Evolutionary conservation across 2,329 filamentous ascomycete genomes (phyloP), one percentile per base, ranked within the genome.

Genomic region (Triangularia verruculosa): DNA sequence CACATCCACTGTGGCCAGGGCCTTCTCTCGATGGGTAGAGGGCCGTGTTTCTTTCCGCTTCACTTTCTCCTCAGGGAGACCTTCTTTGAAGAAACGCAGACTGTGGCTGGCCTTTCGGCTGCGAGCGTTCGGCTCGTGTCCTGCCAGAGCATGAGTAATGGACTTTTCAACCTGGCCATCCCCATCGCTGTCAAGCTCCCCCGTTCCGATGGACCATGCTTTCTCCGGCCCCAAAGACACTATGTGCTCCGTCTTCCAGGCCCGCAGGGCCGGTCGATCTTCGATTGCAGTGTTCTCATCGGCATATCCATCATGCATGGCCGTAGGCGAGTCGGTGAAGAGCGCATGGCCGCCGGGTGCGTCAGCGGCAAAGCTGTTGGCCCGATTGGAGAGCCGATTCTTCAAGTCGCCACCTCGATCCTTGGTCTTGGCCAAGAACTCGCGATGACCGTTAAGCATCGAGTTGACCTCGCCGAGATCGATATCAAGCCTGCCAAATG

Each of bases 21-120:
- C 68, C 0, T 76, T 70, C 20, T 77, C 71, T 66, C 78, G 82
- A 13, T 84, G 81, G 0, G 69, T 65, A 3, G 70, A 65, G 11
- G 70, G 64, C 17, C 74, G 77, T 11, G 74, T 73, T 11, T 86
- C 86, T 67, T 79, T 83, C 68, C 81, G 83, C 69, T 82, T 84
- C 51, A 75, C 72, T 70, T 83, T 83, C 53, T 88, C 85, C 60
- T 87, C 83, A 2, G 85, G 85, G 17, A 88, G 75, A 32, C 85
- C 86, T 73, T 89, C 86, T 66, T 86, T 87, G 78, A 89, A 89
- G 70, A 89, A 87, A 1, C 87, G 81, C 63, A 89, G 76, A 67
- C 85, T 88, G 73, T 89, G 86, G 70, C 86, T 89, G 43, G 87
- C 83, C 74, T 89, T 89, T 68, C 87, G 83, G 70, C 86, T 91